Percentiles rank a stretch among this genome's conserved stretches.
These are phyloP conservation scores for Magnusiomyces suaveolens DNA, from an alignment of 1,139 yeast genomes.

Conservation along the genomic window DNA sequence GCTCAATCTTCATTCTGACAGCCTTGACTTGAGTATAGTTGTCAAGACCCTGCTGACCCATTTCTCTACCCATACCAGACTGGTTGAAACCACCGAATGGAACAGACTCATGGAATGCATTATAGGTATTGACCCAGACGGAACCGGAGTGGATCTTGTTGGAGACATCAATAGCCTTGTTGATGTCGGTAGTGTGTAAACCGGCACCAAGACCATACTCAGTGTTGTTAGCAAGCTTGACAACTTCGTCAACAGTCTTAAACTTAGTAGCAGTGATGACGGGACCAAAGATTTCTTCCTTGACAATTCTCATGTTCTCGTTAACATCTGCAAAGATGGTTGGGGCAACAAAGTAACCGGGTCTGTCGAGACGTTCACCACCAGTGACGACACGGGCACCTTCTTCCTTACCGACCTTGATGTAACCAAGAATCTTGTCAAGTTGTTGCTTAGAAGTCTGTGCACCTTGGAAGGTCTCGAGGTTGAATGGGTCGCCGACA, in stretches of 20 bases:
- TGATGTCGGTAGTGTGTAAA: constrained; percentile 56
- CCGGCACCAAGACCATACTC: constrained; percentile 83
- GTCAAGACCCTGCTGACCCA: constrained; percentile 68
- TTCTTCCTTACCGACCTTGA: constrained; percentile 60
- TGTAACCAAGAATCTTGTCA: constrained; percentile 63
- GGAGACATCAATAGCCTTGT: constrained; percentile 55
- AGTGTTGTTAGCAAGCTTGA: constrained; percentile 60
- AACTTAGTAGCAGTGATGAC: constrained; percentile 71
- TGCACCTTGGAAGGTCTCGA: constrained; percentile 69
- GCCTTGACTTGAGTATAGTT: constrained; percentile 72
- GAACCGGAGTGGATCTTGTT: constrained; percentile 69
- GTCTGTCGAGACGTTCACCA: constrained; percentile 52
- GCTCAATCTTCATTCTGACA: constrained; percentile 35
- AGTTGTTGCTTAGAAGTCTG: constrained; percentile 70
- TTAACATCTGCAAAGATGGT: constrained; percentile 66
- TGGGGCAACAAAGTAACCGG: constrained; percentile 74
- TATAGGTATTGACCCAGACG: constrained; percentile 70
- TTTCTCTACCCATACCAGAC: constrained; percentile 83
- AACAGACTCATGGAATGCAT: constrained; percentile 65
- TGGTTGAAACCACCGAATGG: constrained; percentile 73
- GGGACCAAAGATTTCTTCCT: constrained; percentile 81
- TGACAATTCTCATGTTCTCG: constrained; percentile 57
- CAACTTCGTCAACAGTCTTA: constrained; percentile 59
- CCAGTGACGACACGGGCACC: too few relatives aligned
- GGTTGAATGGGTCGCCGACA: constrained; percentile 72